Base-by-base conservation (phyloP, 2,329 filamentous ascomycete species). In the Zymoseptoria tritici region DNA sequence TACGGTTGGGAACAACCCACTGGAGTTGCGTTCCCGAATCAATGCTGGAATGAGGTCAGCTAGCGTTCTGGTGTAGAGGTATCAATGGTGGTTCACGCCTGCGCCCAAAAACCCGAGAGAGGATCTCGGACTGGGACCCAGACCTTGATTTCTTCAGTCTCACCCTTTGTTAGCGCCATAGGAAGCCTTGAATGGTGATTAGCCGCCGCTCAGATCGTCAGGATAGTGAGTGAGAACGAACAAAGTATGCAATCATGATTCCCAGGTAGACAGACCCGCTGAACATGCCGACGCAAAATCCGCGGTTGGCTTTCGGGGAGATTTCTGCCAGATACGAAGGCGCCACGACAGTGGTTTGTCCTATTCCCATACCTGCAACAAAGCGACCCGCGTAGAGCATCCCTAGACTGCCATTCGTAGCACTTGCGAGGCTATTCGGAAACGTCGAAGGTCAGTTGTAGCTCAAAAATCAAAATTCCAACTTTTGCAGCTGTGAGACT, bases 191-290 rank as follows among this genome's bases (percentile, higher is more conserved):
- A 9, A 29, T 29, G 26, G 26, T 29, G 26, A 29, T 29, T 29
- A 29, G 26, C 26, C 26, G 26, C 26, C 26, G 26, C 26, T 29
- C 26, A 29, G 26, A 29, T 29, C 26, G 26, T 29, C 26, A 9
- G 26, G 11, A 42, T 2, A 42, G 9, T 16, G 36, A 3, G 13
- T 16, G 36, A 42, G 13, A 42, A 42, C 36, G 36, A 46, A 87
- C 84, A 68, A 91, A 92, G 75, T 91, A 93, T 8, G 87, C 88
- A 16, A 92, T 79, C 67, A 92, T 87, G 63, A 91, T 90, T 22
- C 88, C 89, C 8, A 72, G 60, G 69, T 92, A 92, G 21, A 92
- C 89, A 55, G 87, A 80, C 0, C 85, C 85, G 0, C 85, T 84
- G 70, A 89, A 89, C 24, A 86, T 80, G 68, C 85, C 86, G 1